Conservation (phyloP, 768 basidiomycete genomes). For the Amanita fuliginea region DNA sequence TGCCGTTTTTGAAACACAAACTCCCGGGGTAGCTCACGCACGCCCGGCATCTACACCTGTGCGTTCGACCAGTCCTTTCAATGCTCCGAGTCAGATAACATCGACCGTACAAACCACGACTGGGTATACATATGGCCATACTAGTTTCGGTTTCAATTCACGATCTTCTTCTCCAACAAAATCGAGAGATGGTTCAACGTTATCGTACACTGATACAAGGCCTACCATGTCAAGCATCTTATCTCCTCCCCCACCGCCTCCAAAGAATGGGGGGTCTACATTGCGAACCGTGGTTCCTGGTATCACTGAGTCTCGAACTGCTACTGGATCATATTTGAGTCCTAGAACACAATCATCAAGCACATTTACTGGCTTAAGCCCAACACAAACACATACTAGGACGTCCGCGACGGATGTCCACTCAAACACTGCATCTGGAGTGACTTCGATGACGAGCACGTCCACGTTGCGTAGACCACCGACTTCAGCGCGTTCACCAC, state of each 20-base stretch:
- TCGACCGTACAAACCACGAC: slow-evolving; percentile 17
- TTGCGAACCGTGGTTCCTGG: slow-evolving; percentile 6
- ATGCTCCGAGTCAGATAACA: slow-evolving; percentile 14
- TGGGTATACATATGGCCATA: slow-evolving; percentile 20
- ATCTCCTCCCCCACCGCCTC: slow-evolving; percentile 10
- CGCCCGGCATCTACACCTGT: slow-evolving; percentile 44
- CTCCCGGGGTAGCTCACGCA: slow-evolving; percentile 34
- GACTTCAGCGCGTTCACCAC: slow-evolving; percentile 56
- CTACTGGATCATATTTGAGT: slow-evolving; percentile 16
- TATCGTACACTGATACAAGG: slow-evolving; percentile 23
- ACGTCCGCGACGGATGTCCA: slow-evolving; percentile 18
- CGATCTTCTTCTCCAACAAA: slow-evolving; percentile 38
- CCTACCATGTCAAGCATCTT: slow-evolving; percentile 13
- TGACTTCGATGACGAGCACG: slow-evolving; percentile 27
- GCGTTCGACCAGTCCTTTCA: slow-evolving; percentile 25
- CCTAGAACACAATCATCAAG: slow-evolving; percentile 24
- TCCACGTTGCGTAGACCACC: slow-evolving; percentile 53
- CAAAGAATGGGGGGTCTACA: slow-evolving; percentile 5
- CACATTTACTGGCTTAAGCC: slow-evolving; percentile 28
- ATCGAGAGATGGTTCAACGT: slow-evolving; percentile 21
- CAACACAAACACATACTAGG: slow-evolving; percentile 19
- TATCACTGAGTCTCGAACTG: slow-evolving; percentile 12
- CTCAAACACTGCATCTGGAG: slow-evolving; percentile 18
- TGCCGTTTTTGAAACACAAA: slow-evolving; percentile 52
- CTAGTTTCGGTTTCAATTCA: slow-evolving; percentile 25